Evolutionary conservation across 2,329 filamentous ascomycete genomes (phyloP).

Genomic region (Calonectria ilicicola): DNA sequence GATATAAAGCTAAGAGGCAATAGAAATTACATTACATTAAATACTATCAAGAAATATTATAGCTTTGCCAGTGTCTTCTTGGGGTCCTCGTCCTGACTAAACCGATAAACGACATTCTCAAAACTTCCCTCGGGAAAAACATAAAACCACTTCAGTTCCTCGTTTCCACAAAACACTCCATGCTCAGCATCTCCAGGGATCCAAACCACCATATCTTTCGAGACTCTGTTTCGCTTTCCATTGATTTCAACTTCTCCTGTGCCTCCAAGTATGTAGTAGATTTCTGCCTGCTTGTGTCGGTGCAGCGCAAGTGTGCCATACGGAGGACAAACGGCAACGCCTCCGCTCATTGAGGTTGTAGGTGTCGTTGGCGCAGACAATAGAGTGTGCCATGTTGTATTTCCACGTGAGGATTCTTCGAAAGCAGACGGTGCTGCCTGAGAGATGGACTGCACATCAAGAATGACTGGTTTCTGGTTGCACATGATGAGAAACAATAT

Average conservation of each 20-base stretch:
- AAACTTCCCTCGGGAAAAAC: slow-evolving; percentile 40
- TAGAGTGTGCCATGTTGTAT: slow-evolving; percentile 38
- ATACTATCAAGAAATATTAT: neutral
- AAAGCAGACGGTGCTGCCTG: slow-evolving; percentile 4
- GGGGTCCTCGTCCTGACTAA: slow-evolving; percentile 26
- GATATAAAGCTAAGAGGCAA: neutral
- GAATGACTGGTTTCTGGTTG: slow-evolving; percentile 23
- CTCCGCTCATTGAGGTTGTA: slow-evolving; percentile 26
- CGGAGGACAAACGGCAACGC: slow-evolving; percentile 38
- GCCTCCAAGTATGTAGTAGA: slow-evolving; percentile 41
- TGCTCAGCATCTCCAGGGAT: slow-evolving; percentile 41
- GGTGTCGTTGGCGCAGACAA: slow-evolving; percentile 31
- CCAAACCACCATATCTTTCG: slow-evolving; percentile 35
- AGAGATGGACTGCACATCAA: slow-evolving; percentile 14
- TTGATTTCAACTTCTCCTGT: slow-evolving; percentile 37
- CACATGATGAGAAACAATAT: neutral
- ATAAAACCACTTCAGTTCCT: slow-evolving; percentile 38
- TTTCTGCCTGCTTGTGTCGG: slow-evolving; percentile 40
- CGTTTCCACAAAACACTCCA: slow-evolving; percentile 34
- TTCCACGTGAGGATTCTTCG: slow-evolving; percentile 29
- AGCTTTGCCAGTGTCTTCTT: neutral
- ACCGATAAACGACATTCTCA: slow-evolving; percentile 37
- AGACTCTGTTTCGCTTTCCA: slow-evolving; percentile 26
- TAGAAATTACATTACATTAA: neutral
- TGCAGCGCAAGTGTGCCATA: slow-evolving; percentile 38